Conservation (phyloP, 768 basidiomycete species). For the Suillus lakei region DNA sequence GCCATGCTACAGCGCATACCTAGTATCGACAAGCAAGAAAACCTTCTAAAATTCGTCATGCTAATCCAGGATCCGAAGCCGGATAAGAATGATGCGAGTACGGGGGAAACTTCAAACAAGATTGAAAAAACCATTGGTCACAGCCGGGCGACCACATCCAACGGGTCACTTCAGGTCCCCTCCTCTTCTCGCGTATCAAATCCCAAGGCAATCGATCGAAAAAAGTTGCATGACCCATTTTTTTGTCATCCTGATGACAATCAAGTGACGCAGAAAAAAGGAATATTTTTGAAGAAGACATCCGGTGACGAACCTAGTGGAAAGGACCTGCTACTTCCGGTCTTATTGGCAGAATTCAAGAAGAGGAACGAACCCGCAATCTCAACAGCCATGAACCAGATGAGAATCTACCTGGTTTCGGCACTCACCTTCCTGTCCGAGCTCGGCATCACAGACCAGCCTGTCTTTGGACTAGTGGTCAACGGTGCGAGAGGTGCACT, state of each 20-base stretch:
- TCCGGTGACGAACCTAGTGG: no score
- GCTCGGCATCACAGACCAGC: slow-evolving; percentile 2
- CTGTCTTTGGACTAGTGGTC: slow-evolving; percentile 3
- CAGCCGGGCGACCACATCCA: neutral
- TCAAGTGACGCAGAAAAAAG: neutral
- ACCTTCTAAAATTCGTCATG: neutral
- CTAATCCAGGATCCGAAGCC: neutral
- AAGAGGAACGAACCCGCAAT: neutral
- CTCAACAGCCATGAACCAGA: neutral
- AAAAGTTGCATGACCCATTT: neutral
- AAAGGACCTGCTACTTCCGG: neutral
- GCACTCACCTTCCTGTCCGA: neutral
- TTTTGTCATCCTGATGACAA: neutral
- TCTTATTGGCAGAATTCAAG: neutral
- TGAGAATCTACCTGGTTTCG: neutral
- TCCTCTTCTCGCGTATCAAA: neutral
- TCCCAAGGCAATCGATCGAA: accelerated
- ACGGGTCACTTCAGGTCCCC: neutral
- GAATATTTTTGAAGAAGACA: neutral
- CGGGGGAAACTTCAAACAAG: neutral
- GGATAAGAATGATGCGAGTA: neutral
- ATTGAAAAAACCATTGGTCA: neutral
- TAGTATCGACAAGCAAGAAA: no score
- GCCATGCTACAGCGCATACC: neutral
- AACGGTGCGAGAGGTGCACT: neutral